Percentiles rank a stretch among this genome's conserved stretches.
These are phyloP conservation scores for Endogone sp. DNA, from an alignment of 192 early-diverging fungal species.

Conservation along the genomic window DNA sequence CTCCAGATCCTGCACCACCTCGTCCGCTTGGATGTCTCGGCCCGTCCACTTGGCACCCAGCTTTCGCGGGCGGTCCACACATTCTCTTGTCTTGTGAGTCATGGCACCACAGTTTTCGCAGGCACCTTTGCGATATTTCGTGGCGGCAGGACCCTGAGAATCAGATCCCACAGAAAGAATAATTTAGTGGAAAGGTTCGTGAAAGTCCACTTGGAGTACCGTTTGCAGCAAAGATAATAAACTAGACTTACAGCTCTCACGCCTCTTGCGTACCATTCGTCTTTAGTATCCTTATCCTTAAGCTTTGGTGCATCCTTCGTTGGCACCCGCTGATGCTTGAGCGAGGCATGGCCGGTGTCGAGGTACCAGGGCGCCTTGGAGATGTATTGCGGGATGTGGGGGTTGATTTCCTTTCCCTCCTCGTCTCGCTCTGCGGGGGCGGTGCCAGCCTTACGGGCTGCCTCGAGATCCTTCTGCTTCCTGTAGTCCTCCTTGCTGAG, in stretches of 20 bases:
- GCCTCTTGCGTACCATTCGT: slow-evolving; percentile 80
- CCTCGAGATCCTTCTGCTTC: slow-evolving; percentile 91
- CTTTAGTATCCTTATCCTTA: slow-evolving; percentile 19
- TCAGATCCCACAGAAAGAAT: neutral
- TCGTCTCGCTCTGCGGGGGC: slow-evolving; percentile 82
- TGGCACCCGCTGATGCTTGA: slow-evolving; percentile 81
- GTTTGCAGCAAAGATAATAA: neutral
- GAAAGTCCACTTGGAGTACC: too few relatives aligned
- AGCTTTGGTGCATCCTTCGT: slow-evolving; percentile 23
- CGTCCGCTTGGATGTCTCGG: slow-evolving; percentile 80
- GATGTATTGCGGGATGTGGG: slow-evolving; percentile 97
- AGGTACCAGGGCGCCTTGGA: slow-evolving; percentile 94
- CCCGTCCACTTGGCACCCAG: slow-evolving; percentile 88
- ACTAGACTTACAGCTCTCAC: slow-evolving; percentile 46
- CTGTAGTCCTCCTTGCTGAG: slow-evolving; percentile 94
- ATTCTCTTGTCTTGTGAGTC: slow-evolving; percentile 91
- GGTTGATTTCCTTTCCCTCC: slow-evolving; percentile 94
- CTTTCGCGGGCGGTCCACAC: slow-evolving; percentile 88
- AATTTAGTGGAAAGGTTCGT: too few relatives aligned
- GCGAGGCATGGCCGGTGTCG: slow-evolving; percentile 72
- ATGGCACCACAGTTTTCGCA: slow-evolving; percentile 98
- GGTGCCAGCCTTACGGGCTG: slow-evolving; percentile 92
- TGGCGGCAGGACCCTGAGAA: slow-evolving; percentile 79
- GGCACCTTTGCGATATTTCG: slow-evolving; percentile 91
- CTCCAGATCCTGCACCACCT: slow-evolving; percentile 69